These are phyloP conservation scores for Hirsutella minnesotensis DNA, from an alignment of 2,329 filamentous ascomycete species.

Conservation along the genomic window DNA sequence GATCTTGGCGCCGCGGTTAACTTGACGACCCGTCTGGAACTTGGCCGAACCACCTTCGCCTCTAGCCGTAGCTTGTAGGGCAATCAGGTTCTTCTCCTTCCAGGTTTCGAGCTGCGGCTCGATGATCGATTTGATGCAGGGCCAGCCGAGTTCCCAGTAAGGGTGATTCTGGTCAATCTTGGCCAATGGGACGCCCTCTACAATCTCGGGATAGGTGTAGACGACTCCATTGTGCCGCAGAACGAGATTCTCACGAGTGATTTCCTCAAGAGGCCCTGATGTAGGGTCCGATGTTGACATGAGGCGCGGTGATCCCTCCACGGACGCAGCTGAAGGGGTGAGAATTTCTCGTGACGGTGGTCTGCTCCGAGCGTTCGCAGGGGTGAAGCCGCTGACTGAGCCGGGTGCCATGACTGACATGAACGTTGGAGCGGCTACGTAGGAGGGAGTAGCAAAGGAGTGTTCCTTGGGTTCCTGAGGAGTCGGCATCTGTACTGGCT, in stretches of 20 bases:
- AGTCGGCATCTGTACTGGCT: constrained; percentile 14
- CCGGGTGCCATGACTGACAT: neutral
- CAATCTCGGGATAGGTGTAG: constrained; percentile 38
- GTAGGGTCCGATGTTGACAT: constrained; percentile 5
- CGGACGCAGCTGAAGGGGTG: constrained; percentile 15
- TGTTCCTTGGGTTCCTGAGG: constrained; percentile 13
- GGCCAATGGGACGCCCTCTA: constrained; percentile 38
- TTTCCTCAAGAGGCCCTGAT: constrained; percentile 17
- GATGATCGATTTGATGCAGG: constrained; percentile 29
- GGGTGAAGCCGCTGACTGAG: constrained; percentile 15
- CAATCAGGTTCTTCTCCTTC: constrained; percentile 31
- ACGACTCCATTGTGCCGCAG: constrained; percentile 36
- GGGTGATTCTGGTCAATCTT: constrained; percentile 38
- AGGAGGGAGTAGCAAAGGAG: neutral
- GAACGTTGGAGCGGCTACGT: neutral
- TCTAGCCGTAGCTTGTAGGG: constrained; percentile 19
- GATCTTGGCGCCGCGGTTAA: constrained; percentile 42
- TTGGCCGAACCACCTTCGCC: constrained; percentile 27
- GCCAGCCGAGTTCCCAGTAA: constrained; percentile 46
- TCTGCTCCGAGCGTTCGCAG: constrained; percentile 17
- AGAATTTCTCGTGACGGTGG: constrained; percentile 15
- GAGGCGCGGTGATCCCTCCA: constrained; percentile 15
- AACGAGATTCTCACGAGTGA: constrained; percentile 31
- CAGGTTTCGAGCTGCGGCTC: constrained; percentile 32
- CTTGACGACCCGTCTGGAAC: constrained; percentile 42